Evolutionary conservation across 495 filamentous ascomycete genomes (phyloP), one percentile per base, ranked within the genome.

Genomic region (Lasiosphaeria hispida): DNA sequence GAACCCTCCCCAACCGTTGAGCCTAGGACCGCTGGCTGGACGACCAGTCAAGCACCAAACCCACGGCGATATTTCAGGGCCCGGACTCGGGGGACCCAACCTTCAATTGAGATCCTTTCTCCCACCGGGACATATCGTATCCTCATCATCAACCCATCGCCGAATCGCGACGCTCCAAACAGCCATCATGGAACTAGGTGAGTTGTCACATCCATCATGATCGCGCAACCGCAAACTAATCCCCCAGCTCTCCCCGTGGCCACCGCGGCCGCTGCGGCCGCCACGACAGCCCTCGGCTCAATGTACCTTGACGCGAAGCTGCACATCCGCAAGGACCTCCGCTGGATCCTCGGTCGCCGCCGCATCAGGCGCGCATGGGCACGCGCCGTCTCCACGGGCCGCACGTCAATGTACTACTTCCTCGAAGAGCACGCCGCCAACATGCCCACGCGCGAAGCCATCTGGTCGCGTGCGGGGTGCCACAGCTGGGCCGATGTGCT

Each of bases 271-370:
- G 83, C 88, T 7, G 82, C 82, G 9, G 80, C 83, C 48, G 75
- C 74, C 51, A 72, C 75, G 13, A 71, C 76, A 9, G 69, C 77
- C 10, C 78, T 81, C 51, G 76, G 76, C 40, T 68, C 80, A 37
- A 76, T 83, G 9, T 92, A 92, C 65, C 73, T 90, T 45, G 83
- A 91, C 60, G 89, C 85, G 51, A 89, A 87, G 75, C 85, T 80
- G 53, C 80, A 86, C 64, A 55, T 91, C 48, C 57, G 63, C 34
- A 85, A 89, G 63, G 88, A 91, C 69, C 42, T 87, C 18, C 51
- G 62, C 1, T 58, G 40, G 83, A 45, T 73, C 63, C 30, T 63
- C 36, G 15, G 36, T 59, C 45, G 72, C 42, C 53, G 63, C 10
- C 64, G 63, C 36, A 64, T 70, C n/a, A 68, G 74, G 43, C 72